phyloP scores from a whole-genome alignment of 164 flowering plant genomes.

The Tetracentron sinense region DNA sequence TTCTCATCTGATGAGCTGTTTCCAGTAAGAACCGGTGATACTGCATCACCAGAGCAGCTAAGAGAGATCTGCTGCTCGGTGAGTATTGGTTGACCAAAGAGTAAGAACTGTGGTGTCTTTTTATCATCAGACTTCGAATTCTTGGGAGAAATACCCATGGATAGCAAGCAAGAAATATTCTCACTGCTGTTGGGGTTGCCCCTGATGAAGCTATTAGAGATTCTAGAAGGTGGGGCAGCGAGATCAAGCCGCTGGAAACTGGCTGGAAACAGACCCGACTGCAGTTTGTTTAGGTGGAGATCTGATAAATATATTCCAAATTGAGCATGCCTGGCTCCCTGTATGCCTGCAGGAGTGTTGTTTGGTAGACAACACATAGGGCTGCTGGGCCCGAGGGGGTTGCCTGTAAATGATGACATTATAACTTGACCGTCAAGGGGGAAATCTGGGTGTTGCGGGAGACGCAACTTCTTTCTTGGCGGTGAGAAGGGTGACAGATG shows the following conservation, averaged over 20 bases:
- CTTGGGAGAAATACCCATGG: no score
- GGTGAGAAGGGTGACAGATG: conserved; percentile 47
- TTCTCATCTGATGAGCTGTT: conserved; percentile 35
- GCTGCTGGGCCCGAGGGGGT: conserved; percentile 24
- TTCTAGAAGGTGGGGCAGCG: conserved; percentile 17
- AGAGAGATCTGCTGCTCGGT: conserved; percentile 33
- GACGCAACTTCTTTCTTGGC: conserved; percentile 48
- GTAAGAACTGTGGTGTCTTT: conserved; percentile 1
- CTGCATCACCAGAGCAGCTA: conserved; percentile 34
- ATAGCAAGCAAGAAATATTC: no score
- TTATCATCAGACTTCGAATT: no score
- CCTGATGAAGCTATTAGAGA: neutral
- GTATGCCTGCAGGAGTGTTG: conserved; percentile 47
- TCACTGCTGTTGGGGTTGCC: no score
- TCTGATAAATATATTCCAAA: conserved; percentile 33
- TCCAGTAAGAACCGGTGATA: conserved; percentile 13
- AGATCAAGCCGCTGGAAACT: conserved; percentile 22
- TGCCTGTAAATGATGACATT: conserved; percentile 30
- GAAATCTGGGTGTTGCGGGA: conserved; percentile 34
- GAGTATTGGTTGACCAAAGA: conserved; percentile 32
- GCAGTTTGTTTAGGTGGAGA: conserved; percentile 35
- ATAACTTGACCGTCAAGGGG: conserved; percentile 29
- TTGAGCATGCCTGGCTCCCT: conserved; percentile 76
- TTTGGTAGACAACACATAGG: conserved; percentile 35
- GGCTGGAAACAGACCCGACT: conserved; percentile 26